Evolutionary conservation across 805 yeast genomes (phyloP).

Genomic region (Candida yuanshanica): DNA sequence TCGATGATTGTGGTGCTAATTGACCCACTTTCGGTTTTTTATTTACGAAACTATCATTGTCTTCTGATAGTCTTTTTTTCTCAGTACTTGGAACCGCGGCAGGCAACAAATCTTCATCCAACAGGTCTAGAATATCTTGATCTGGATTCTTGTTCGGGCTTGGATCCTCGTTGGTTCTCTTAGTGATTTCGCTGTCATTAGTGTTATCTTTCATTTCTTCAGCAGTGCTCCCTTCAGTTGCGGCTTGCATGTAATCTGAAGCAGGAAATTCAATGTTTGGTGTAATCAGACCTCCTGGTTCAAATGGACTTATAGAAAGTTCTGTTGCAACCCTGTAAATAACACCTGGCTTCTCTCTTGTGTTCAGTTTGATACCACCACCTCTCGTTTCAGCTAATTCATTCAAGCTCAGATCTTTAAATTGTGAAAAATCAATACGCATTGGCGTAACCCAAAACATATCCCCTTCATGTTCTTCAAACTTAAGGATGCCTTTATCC

Average conservation of each 20-base stretch:
- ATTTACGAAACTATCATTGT: background rate
- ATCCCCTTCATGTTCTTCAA: background rate
- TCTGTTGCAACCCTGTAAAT: background rate
- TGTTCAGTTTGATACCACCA: background rate
- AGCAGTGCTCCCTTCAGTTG: background rate
- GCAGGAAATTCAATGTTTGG: background rate
- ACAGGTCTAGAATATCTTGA: conserved; percentile 3
- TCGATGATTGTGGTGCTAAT: background rate
- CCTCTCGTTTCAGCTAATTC: background rate
- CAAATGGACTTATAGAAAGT: conserved; percentile 3
- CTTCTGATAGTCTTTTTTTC: background rate
- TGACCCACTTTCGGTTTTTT: background rate
- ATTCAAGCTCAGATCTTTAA: background rate
- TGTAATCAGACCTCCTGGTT: conserved; percentile 9
- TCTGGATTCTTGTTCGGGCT: conserved; percentile 1
- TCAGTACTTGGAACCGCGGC: background rate
- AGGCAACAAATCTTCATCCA: conserved; percentile 2
- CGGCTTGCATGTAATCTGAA: background rate
- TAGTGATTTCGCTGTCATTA: background rate
- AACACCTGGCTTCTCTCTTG: conserved; percentile 1
- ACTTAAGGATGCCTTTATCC: too few relatives aligned
- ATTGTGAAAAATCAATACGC: background rate
- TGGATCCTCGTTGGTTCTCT: background rate
- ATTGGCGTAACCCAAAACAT: background rate
- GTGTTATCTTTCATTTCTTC: too few relatives aligned